A percentile compares a stretch with the other conserved stretches of the same genome.
Evolutionary conservation across 441 rosid species (phyloP).

Genomic region (Erodium trifolium): DNA sequence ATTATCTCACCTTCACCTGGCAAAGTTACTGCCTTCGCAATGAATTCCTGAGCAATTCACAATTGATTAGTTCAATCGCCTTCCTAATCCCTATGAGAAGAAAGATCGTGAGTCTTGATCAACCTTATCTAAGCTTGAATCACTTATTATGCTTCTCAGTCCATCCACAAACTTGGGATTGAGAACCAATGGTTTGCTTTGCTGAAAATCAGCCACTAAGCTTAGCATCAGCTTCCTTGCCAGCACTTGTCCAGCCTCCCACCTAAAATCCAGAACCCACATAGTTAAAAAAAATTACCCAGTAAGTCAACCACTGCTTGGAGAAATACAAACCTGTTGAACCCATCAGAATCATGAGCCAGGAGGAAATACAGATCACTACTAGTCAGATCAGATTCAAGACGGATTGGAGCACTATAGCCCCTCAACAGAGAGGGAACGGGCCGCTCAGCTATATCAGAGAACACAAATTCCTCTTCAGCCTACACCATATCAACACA

Average conservation of each 20-base stretch:
- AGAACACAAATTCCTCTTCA: conserved; percentile 89
- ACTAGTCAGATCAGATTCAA: conserved; percentile 70
- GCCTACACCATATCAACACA: conserved; percentile 43
- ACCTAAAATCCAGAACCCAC: conserved; percentile 35
- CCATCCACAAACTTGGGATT: conserved; percentile 77
- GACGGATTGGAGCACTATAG: conserved; percentile 91
- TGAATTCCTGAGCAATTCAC: conserved; percentile 53
- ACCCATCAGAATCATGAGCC: conserved; percentile 90
- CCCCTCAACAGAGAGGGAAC: conserved; percentile 83
- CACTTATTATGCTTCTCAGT: conserved; percentile 58
- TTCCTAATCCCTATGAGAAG: background rate
- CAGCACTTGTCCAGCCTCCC: conserved; percentile 96
- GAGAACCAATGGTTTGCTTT: conserved; percentile 51
- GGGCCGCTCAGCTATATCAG: conserved; percentile 64
- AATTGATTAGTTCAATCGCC: conserved; percentile 11
- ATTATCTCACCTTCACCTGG: conserved; percentile 97
- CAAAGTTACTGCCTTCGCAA: conserved; percentile 78
- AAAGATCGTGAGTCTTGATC: background rate
- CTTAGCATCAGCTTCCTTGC: conserved; percentile 87
- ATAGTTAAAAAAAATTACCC: conserved; percentile 11
- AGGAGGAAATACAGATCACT: conserved; percentile 83
- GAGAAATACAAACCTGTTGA: conserved; percentile 63
- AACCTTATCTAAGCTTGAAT: conserved; percentile 80
- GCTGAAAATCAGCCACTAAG: conserved; percentile 82
- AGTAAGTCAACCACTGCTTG: conserved; percentile 5